Conservation (phyloP, 2,329 filamentous ascomycete species). For the Leptosphaerulina australis region DNA sequence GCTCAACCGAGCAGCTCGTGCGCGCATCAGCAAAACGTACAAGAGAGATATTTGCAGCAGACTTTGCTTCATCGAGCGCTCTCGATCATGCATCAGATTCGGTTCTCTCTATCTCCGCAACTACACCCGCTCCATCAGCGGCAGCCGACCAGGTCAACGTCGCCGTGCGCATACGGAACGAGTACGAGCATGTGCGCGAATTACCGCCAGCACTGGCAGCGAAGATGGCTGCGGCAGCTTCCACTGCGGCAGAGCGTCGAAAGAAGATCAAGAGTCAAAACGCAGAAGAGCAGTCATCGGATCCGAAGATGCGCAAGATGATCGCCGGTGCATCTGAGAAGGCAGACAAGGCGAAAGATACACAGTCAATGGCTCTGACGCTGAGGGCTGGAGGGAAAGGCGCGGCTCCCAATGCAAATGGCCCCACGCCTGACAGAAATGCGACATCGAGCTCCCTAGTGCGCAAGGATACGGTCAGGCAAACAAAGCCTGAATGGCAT, state of each 20-base stretch:
- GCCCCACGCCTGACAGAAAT: conserved; percentile 58
- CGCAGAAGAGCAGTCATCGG: conserved; percentile 55
- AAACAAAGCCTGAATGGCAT: conserved; percentile 90
- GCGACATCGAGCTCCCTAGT: conserved; percentile 64
- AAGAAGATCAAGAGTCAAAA: conserved; percentile 65
- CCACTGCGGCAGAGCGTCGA: conserved; percentile 64
- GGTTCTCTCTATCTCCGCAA: conserved; percentile 51
- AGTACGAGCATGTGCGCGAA: conserved; percentile 79
- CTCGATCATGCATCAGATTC: conserved; percentile 51
- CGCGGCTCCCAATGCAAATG: conserved; percentile 61
- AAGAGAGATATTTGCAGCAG: conserved; percentile 60
- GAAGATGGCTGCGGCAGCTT: conserved; percentile 71
- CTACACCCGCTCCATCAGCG: conserved; percentile 53
- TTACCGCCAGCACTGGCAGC: conserved; percentile 79
- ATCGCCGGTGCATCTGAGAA: conserved; percentile 67
- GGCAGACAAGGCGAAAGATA: conserved; percentile 51
- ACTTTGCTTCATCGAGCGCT: conserved; percentile 54
- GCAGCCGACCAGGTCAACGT: conserved; percentile 56
- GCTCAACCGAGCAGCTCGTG: conserved; percentile 38
- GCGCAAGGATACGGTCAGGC: conserved; percentile 67
- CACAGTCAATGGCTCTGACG: conserved; percentile 63
- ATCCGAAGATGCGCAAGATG: conserved; percentile 67
- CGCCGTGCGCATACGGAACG: conserved; percentile 66
- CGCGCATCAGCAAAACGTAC: conserved; percentile 60
- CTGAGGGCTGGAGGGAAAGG: conserved; percentile 56